Evolutionary conservation across 2,329 filamentous ascomycete genomes (phyloP), one percentile per base, ranked within the genome.

Genomic region (Verticillium dahliae): DNA sequence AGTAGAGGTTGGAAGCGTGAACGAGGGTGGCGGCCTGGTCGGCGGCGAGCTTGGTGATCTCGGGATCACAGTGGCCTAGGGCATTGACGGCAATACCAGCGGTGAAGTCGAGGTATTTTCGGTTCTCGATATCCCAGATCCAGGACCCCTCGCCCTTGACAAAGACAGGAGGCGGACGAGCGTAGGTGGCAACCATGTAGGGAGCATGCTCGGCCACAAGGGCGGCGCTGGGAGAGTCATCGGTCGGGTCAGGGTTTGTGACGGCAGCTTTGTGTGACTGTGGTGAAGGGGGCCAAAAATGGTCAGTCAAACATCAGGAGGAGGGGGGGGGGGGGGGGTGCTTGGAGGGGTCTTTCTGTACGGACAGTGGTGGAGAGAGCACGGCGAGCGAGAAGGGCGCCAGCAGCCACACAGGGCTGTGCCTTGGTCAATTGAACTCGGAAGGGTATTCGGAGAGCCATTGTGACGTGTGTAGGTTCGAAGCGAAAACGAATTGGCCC

Each of bases 151-250:
- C 81, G 65, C 93, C 95, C 73, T 88, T 90, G 62, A 92, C 87
- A 75, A 99, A 97, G 71, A 98, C 90, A 2, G 92, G 92, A 55
- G 90, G 84, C 57, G 95, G 94, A 33, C 95, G 91, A 59, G 92
- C 87, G 76, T 99, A 99, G 60, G 95, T 99, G 2, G 92, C 89
- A 34, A 99, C 90, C 94, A 99, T 98, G 77, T 88, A 98, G 3
- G 90, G 90, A 37, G 88, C 83, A 69, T 92, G 87, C 64, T 91
- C 85, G 67, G 86, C 82, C 66, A 97, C 85, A 63, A 97, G 83
- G 35, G 87, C 83, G 38, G 87, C 85, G 66, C 91, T 96, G 68
- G 86, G 79, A 1, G 92, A 95, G 74, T 92, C 89, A 57, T 84
- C 69, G 14, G 86, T 71, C 39, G 92, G 91, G 70, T 96, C 92